A percentile compares a stretch with the other conserved stretches of the same genome.
Evolutionary conservation across 2,329 filamentous ascomycete species (phyloP).

Genomic region (Parastagonospora nodorum): DNA sequence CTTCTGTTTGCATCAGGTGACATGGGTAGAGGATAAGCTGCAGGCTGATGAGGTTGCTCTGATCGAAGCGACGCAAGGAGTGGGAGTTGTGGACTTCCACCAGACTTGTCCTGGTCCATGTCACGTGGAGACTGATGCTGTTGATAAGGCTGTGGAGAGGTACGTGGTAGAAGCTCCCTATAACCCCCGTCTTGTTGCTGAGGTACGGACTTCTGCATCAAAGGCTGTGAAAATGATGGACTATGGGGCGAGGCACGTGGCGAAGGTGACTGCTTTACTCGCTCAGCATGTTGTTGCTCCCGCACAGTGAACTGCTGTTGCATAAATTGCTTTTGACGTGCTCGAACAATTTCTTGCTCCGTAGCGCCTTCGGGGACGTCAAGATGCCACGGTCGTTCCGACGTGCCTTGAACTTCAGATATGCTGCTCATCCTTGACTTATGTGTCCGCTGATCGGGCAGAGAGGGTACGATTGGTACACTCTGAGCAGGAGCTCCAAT

Average conservation of each 20-base stretch:
- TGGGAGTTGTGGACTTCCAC: slow-evolving; percentile 19
- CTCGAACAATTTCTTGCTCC: slow-evolving; percentile 44
- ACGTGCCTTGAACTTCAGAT: slow-evolving; percentile 27
- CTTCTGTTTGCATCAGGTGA: slow-evolving; percentile 24
- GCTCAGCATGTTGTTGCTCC: slow-evolving; percentile 38
- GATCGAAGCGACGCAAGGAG: slow-evolving; percentile 32
- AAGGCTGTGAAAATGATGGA: slow-evolving; percentile 24
- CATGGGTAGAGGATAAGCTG: slow-evolving; percentile 34
- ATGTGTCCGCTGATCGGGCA: slow-evolving; percentile 22
- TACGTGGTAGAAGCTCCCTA: slow-evolving; percentile 41
- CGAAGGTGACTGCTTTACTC: slow-evolving; percentile 38
- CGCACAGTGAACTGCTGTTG: slow-evolving; percentile 40
- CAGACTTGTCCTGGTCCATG: slow-evolving; percentile 10
- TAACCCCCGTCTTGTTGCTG: slow-evolving; percentile 35
- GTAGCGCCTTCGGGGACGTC: slow-evolving; percentile 42
- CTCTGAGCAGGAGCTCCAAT: slow-evolving; percentile 30
- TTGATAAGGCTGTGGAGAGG: slow-evolving; percentile 33
- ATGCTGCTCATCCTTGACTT: slow-evolving; percentile 45
- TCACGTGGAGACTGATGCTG: slow-evolving; percentile 12
- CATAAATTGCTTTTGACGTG: slow-evolving; percentile 43
- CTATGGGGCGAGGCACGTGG: slow-evolving; percentile 29
- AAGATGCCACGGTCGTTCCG: slow-evolving; percentile 40
- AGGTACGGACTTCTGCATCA: slow-evolving; percentile 9
- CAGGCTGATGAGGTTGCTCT: slow-evolving; percentile 18
- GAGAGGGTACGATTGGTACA: slow-evolving; percentile 11